Base-by-base conservation (phyloP, 371 early-diverging fungal genomes). In the Choanephora cucurbitarum region DNA sequence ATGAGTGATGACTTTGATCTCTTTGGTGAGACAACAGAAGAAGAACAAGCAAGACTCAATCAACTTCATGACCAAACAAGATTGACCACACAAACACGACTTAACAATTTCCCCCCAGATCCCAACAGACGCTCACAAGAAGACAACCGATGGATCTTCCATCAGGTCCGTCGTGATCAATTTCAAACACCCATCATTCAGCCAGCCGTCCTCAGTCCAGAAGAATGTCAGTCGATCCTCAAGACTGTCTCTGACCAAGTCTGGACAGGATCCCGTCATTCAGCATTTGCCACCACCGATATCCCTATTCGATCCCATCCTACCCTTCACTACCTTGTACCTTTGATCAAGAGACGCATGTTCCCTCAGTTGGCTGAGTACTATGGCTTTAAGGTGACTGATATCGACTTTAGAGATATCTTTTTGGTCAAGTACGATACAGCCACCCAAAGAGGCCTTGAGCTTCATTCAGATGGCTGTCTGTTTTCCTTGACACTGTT, bases 381-480 rank as follows among this genome's bases (percentile, higher is more conserved):
- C 49, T 67, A 64, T 64, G 69, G 66, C 13, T 72, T 80, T 51
- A 67, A 81, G 49, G 43, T 58, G 8, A 31, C 39, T 4, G 78
- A 79, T 44, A 61, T 85, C 19, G 73, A 48, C 18, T 85, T 84
- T 42, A 60, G 85, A 21, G 87, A 86, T 54, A 51, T 86, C 1
- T 86, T 86, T 55, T 33, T 85, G 1, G 72, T 83, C 3, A 73
- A 79, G 42, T 84, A 84, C 50, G 45, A 68, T 1, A 66, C 71
- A 18, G 58, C 64, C 8, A 71, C 64, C 5, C 87, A 86, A 62
- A 60, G 64, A 2, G 68, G 72, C 3, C 68, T 86, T 2, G 60
- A 44, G 5, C 17, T 70, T 17, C 87, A 86, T 49, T 75, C 82
- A 17, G 87, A 86, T 48, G 87, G 87, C 0, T 82, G 87, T 43